Conservation (phyloP, 2,329 filamentous ascomycete genomes). For the Cladobotryum protrusum region DNA sequence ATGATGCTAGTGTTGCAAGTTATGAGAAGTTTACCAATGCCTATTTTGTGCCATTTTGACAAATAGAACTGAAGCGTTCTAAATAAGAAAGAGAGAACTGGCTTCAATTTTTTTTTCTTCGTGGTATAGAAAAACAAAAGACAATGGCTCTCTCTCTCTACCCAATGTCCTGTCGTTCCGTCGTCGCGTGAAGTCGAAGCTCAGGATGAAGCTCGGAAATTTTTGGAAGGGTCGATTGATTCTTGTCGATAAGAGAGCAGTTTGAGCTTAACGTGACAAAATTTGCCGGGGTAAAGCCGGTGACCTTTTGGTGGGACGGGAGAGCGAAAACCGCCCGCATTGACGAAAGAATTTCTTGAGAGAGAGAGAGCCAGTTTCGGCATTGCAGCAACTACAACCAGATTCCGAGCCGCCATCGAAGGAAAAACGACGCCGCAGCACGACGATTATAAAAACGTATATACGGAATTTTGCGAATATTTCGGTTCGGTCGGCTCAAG, state of each 20-base stretch:
- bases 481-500: constrained; percentile 20
- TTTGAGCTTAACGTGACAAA: neutral
- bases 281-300: constrained; percentile 28
- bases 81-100: neutral
- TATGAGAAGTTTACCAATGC: constrained; percentile 58
- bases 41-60: constrained; percentile 59
- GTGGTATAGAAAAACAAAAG: too few relatives aligned
- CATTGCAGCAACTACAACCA: too few relatives aligned
- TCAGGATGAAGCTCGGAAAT: constrained; percentile 10
- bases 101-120: neutral
- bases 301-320: too few relatives aligned
- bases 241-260: neutral
- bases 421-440: neutral
- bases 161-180: too few relatives aligned
- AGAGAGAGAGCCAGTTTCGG: neutral
- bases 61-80: neutral
- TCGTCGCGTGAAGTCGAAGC: constrained; percentile 9
- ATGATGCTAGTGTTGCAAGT: constrained; percentile 2
- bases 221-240: constrained; percentile 4
- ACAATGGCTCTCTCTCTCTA: neutral
- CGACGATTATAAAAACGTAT: neutral
- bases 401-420: neutral
- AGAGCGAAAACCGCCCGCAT: constrained; percentile 4
- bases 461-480: too few relatives aligned
- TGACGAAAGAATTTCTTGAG: constrained; percentile 10